Evolutionary conservation across 176 grass and related monocot genomes (phyloP).

Genomic region (Cymbopogon citratus): DNA sequence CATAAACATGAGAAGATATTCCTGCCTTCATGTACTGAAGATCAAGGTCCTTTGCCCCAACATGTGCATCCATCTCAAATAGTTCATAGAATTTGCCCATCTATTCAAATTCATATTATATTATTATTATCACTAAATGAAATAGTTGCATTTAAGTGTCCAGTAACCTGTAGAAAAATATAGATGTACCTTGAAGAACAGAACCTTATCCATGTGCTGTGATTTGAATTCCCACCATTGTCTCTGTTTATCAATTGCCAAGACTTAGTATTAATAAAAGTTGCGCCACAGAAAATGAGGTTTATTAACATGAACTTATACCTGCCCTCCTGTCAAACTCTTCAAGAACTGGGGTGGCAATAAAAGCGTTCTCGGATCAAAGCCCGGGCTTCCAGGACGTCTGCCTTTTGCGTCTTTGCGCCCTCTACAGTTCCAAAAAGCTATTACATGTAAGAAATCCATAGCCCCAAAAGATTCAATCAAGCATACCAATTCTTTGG

Average conservation of each 20-base stretch:
- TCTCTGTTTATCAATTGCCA: constrained; percentile 56
- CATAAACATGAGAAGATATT: background rate
- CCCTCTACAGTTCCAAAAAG: constrained; percentile 42
- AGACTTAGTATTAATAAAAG: constrained; percentile 21
- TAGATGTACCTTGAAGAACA: constrained; percentile 88
- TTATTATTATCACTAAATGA: constrained; percentile 25
- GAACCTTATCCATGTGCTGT: constrained; percentile 93
- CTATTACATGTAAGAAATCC: constrained; percentile 7
- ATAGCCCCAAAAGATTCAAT: background rate
- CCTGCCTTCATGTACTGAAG: constrained; percentile 96
- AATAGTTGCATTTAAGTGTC: background rate
- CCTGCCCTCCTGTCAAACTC: constrained; percentile 78
- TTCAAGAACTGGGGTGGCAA: constrained; percentile 80
- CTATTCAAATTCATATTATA: constrained; percentile 42
- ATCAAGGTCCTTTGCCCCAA: constrained; percentile 88
- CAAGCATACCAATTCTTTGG: background rate
- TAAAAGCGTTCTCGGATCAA: constrained; percentile 75
- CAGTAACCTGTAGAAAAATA: constrained; percentile 2
- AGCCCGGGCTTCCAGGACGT: constrained; percentile 45
- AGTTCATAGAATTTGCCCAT: constrained; percentile 99
- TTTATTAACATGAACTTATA: constrained; percentile 24
- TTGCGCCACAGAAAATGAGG: background rate
- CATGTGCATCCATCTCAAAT: constrained; percentile 98
- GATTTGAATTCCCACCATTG: constrained; percentile 99
- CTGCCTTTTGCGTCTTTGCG: constrained; percentile 78